Evolutionary conservation across 208 protist genomes (phyloP), one percentile per base, ranked within the genome.

Genomic region (Novymonas esmeraldas): DNA sequence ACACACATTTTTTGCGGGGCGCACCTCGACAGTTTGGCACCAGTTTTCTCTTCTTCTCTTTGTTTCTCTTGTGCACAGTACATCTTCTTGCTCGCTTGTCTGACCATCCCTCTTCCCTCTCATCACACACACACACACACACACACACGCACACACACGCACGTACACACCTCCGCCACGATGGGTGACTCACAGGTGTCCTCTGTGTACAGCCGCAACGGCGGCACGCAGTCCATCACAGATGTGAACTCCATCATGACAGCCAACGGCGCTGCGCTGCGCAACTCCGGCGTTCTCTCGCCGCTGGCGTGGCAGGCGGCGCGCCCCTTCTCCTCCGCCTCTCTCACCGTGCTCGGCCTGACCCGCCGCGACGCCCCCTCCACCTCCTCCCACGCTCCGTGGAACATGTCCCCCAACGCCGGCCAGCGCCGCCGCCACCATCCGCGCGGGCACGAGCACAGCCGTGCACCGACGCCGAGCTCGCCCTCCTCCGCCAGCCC

Each of bases 281-380:
- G 61, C 45, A 46, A 65, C 45, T 71, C 33, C 50, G 69, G 28
- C 20, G 36, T 56, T 44, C 64, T 58, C 26, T 68, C 60, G 11
- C 31, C 51, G 29, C 33, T 74, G 1, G 54, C 31, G 11, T 68
- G 68, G 58, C 26, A 62, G 6, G 0, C 49, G 3, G 1, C 51
- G 1, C 52, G 60, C 9, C n/a, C 31, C 3, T 44, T 34, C 41
- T 39, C 51, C n/a, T 28, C 57, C 28, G 36, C 36, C 7, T 46
- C 52, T 4, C 45, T 58, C 18, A 49, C 34, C 18, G 22, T 55
- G 51, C 52, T 46, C 7, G 48, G 69, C 18, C 36, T 45, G 45
- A 45, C 44, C 6, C 57, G 60, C 49, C 60, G 36, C 18, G 69
- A 74, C 20, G 54, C 18, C 2, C 9, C 56, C 2, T 63, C 69